phyloP scores from a whole-genome alignment of 148 eudicot species.

The Amaranthus hypochondriacus region DNA sequence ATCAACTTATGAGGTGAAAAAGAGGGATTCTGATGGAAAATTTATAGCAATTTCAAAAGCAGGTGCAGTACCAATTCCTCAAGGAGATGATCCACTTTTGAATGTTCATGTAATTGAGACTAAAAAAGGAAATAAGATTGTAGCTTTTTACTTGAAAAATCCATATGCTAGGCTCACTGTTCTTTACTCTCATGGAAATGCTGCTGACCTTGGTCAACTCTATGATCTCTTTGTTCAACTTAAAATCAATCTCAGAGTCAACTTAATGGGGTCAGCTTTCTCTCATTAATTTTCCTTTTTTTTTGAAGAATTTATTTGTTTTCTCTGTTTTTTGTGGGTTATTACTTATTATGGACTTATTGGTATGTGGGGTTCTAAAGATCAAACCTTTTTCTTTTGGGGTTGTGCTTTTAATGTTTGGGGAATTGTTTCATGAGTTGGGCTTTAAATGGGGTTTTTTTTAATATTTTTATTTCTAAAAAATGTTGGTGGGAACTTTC shows the following conservation, averaged over 20 bases:
- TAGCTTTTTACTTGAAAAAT: conserved; percentile 70
- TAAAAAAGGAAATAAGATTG: conserved; percentile 77
- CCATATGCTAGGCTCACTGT: conserved; percentile 83
- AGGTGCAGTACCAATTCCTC: conserved; percentile 44
- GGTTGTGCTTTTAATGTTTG: neutral
- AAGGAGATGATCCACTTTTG: conserved; percentile 52
- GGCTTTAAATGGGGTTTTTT: too few species aligned
- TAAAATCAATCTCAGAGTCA: conserved; percentile 91
- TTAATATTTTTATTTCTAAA: too few species aligned
- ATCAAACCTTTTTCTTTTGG: neutral
- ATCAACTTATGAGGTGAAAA: conserved; percentile 76
- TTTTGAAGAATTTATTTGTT: neutral
- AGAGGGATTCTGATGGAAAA: conserved; percentile 50
- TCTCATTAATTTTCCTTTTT: neutral
- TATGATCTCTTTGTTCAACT: conserved; percentile 93
- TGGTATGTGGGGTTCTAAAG: conserved; percentile 5
- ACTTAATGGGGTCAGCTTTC: conserved; percentile 69
- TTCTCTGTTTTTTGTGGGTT: neutral
- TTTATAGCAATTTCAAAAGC: conserved; percentile 56
- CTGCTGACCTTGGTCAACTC: conserved; percentile 96
- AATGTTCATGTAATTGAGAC: conserved; percentile 69
- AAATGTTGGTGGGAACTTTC: too few species aligned
- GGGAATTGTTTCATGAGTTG: neutral
- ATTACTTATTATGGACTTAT: neutral
- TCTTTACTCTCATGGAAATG: conserved; percentile 94